Conservation (phyloP, 106 monocot species). For the Vanilla planifolia region DNA sequence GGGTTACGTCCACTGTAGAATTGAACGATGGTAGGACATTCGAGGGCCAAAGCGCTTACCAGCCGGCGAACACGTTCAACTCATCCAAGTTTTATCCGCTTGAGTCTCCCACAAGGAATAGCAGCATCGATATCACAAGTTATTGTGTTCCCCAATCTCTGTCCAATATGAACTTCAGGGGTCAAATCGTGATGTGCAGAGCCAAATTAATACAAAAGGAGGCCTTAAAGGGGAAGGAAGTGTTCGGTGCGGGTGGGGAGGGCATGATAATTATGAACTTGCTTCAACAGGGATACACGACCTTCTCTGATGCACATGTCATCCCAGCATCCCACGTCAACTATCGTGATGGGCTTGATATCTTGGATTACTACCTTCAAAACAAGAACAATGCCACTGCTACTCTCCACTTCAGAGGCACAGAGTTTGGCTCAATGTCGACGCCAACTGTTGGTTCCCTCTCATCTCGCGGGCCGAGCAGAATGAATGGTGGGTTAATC, state of each 20-base stretch:
- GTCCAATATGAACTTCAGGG: neutral
- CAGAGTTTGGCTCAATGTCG: neutral
- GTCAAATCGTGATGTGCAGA: neutral
- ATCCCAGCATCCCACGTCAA: neutral
- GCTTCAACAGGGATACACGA: neutral
- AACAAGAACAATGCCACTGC: no score
- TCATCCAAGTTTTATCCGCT: constrained; percentile 1
- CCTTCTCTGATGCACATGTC: neutral
- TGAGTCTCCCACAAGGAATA: neutral
- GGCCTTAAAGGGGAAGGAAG: neutral
- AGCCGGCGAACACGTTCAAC: constrained; percentile 8
- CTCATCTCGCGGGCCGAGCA: constrained; percentile 28
- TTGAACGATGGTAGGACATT: constrained; percentile 22
- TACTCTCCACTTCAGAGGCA: no score
- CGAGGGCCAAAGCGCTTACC: constrained; percentile 26
- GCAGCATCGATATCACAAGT: no score
- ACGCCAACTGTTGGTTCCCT: neutral
- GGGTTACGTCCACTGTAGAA: neutral
- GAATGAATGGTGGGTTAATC: constrained; percentile 16
- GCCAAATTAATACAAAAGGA: neutral
- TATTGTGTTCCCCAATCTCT: neutral
- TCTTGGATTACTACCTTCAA: no score
- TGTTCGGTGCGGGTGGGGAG: neutral
- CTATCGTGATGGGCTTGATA: no score
- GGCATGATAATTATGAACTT: constrained; percentile 1